Conservation (phyloP, 148 eudicot genomes). For the Silene uniflora region DNA sequence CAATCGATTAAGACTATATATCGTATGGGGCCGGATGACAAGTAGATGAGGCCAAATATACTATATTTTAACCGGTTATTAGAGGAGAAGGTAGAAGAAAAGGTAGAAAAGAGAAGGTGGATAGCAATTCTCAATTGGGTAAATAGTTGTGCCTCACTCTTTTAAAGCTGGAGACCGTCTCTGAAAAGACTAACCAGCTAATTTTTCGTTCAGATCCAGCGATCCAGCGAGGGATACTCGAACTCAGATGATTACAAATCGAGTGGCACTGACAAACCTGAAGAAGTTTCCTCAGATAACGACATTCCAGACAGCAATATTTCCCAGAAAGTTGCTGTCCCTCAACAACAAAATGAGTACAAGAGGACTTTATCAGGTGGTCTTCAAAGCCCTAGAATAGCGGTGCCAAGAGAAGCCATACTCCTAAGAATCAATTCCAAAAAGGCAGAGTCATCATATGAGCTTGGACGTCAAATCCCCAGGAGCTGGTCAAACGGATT, state of each 20-base stretch:
- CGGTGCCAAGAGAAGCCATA: slow-evolving; percentile 55
- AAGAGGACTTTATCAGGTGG: slow-evolving; percentile 77
- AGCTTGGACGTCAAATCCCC: slow-evolving; percentile 64
- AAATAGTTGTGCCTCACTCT: background rate
- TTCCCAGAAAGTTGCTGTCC: slow-evolving; percentile 14
- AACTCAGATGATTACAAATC: slow-evolving; percentile 33
- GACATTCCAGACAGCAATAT: slow-evolving; percentile 25
- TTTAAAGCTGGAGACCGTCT: background rate
- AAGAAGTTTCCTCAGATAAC: slow-evolving; percentile 26
- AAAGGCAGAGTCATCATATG: slow-evolving; percentile 55
- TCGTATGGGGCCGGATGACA: no score
- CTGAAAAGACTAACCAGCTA: background rate
- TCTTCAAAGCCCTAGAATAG: slow-evolving; percentile 67
- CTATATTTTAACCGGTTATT: no score
- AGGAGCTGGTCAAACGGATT: slow-evolving; percentile 74
- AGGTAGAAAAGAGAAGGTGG: no score
- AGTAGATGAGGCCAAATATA: no score
- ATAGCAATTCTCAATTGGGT: no score
- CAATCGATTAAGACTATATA: no score
- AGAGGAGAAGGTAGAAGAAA: no score
- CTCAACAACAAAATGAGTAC: slow-evolving; percentile 35
- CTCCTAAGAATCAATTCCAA: slow-evolving; percentile 71
- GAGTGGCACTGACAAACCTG: slow-evolving; percentile 13
- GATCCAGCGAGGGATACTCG: slow-evolving; percentile 55
- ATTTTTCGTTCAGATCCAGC: slow-evolving; percentile 42